Conservation (phyloP, 148 eudicot genomes). For the Hydrangea macrophylla region DNA sequence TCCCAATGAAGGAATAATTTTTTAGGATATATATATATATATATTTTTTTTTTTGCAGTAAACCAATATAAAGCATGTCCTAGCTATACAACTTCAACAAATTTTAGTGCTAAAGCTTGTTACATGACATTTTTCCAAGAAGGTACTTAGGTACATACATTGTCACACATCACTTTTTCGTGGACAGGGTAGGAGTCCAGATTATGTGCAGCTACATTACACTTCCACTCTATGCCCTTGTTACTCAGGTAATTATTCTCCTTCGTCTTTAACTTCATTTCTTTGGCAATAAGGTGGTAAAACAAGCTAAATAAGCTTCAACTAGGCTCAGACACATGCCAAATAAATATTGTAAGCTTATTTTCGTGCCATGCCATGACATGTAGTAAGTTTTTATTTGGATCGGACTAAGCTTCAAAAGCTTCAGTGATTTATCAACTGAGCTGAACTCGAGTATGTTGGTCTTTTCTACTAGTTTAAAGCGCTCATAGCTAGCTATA, state of each 20-base stretch:
- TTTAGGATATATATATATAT: no score
- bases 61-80: background rate
- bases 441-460: no score
- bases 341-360: background rate
- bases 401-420: no score
- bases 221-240: slow-evolving; percentile 84
- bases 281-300: background rate
- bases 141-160: background rate
- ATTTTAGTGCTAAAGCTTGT: background rate
- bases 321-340: background rate
- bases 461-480: no score
- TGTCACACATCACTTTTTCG: no score
- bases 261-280: background rate
- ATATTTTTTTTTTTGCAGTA: background rate
- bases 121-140: background rate
- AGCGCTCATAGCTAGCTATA: no score
- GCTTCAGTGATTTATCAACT: no score
- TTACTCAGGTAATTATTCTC: slow-evolving; percentile 62
- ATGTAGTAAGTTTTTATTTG: no score
- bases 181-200: slow-evolving; percentile 57
- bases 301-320: background rate
- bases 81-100: background rate
- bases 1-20: background rate
- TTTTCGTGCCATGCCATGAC: background rate
- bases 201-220: slow-evolving; percentile 83